Evolutionary conservation across 2,329 filamentous ascomycete genomes (phyloP), one percentile per base, ranked within the genome.

Genomic region (Colletotrichum ledebouriae): DNA sequence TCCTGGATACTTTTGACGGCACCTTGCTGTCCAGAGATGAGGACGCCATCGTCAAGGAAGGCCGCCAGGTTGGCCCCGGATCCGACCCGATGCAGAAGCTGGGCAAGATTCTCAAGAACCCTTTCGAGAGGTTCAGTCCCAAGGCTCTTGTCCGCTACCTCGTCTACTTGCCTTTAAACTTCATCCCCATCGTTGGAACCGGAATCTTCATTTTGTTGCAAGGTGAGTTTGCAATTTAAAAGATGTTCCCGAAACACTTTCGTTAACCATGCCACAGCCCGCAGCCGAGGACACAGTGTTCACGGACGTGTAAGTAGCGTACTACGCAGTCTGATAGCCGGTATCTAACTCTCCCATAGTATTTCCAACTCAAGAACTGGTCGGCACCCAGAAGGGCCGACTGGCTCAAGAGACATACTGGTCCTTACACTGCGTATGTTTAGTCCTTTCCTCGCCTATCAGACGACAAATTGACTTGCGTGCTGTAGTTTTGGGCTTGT

Each of bases 311-410:
- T 89, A 80, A 74, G 85, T 78, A 39, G 13, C 13, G 5, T 20
- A 2, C 20, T n/a, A 29, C 1, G 15, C 52, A 25, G 15, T 15
- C 37, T 5, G 33, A 39, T 12, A 20, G 58, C 25, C 6, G 39
- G 33, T 56, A 53, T 42, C 62, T 69, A n/a, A 69, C 49, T 10
- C 10, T 34, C 4, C 3, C 20, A 15, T 78, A 96, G 80, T 98
- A 97, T 80, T 98, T 97, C 78, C 93, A 97, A 82, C 85, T 98
- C 70, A 98, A 98, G 82, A 87, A 88, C 55, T 97, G 94, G 93
- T 87, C 87, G 49, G 80, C 84, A 33, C 82, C 82, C 11, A 87
- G 93, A 78, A 87, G 84, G 74, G 85, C 88, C 53, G 85, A 89
- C 56, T 97, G 91, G 85, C 82, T 97, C 22, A 83, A 89, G 72